Base-by-base conservation (phyloP, 257 asterid species). In the Lavandula angustifolia region DNA sequence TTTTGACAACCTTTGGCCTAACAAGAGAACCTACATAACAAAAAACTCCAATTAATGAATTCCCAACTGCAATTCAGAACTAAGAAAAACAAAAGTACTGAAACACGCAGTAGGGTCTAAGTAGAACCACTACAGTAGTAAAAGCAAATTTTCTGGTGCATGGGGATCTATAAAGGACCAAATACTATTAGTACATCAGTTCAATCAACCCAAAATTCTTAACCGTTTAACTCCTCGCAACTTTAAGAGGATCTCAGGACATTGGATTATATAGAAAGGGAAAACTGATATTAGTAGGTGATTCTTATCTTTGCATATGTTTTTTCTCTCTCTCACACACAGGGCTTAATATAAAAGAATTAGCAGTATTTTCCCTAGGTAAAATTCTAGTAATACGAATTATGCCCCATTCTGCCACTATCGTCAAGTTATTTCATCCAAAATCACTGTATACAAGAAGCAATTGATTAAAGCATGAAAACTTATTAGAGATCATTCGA, bases 1-100 rank as follows among this genome's bases (percentile, higher is more conserved):
- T 92, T 81, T 92, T 92, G 66, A 92, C 97, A 75, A 92, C 98
- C 83, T 92, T 92, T 65, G 98, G 97, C 87, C 98, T 85, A 64
- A 92, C 98, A 75, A 92, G 97, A 68, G 98, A 92, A 85, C 97
- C 98, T 92, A 66, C 61, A 62, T 1, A 71, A 71, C 16, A 27
- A 71, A 54, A 42, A 51, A 6, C 6, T 50, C 49, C 52, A 37
- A 67, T 32, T 7, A n/a, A 53, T 60, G 59, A 73, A 60, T 73
- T 49, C 6, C 29, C 51, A 44, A 17, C 9, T 41, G 6, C 52
- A 78, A 38, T 41, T 43, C 46, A 27, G 48, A 68, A 35, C 31
- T 37, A 64, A 57, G 40, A 2, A 17, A 32, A 53, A 8, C 33
- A 34, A 66, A 34, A 58, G 31, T 11, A n/a, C 48, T 64, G 22